Base-by-base conservation (phyloP, 805 yeast genomes). In the Metschnikowia vanudenii region DNA sequence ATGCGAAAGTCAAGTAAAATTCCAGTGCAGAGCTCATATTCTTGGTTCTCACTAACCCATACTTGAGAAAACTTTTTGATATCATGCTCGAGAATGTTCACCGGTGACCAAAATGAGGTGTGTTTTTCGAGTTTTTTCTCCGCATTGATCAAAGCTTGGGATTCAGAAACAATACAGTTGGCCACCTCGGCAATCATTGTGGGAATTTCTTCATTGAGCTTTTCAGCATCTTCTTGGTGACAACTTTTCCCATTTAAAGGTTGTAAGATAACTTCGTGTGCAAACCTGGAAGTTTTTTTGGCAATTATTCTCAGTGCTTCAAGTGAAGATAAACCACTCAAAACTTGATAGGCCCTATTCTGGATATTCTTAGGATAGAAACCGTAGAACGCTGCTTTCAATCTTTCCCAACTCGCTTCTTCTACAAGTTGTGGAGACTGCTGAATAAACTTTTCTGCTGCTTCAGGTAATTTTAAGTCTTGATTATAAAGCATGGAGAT, bases 281-380 rank as follows among this genome's bases (percentile, higher is more conserved):
- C 33, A 14, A 20, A 31, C 13, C 26, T 16, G 14, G 37, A 29
- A 4, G 41, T 37, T n/a, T 37, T 30, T 9, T 16, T 37, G 18
- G 41, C 22, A 16, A 43, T 43, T n/a, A 37, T 22, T 29, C 45
- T 41, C 45, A 41, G 40, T 17, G 45, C 45, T 17, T 35, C 36
- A 18, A 41, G 39, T 9, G 16, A 19, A 3, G 39, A 5, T 34
- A 35, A 10, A 3, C 9, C n/a, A 18, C 35, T 34, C 40, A 41
- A 35, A 14, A 9, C 34, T 22, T 24, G 19, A 28, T 28, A 41
- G 10, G 16, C 30, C 18, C 7, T 9, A 11, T 9, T 9, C 19
- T 20, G 24, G 4, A 16, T 12, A 13, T 24, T 29, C 26, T 31
- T 7, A 13, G 42, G 37, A 17, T 43, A 33, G 16, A 18, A 18